Evolutionary conservation across 1,284 basidiomycete species (phyloP).

Genomic region (Cerioporus squamosus): DNA sequence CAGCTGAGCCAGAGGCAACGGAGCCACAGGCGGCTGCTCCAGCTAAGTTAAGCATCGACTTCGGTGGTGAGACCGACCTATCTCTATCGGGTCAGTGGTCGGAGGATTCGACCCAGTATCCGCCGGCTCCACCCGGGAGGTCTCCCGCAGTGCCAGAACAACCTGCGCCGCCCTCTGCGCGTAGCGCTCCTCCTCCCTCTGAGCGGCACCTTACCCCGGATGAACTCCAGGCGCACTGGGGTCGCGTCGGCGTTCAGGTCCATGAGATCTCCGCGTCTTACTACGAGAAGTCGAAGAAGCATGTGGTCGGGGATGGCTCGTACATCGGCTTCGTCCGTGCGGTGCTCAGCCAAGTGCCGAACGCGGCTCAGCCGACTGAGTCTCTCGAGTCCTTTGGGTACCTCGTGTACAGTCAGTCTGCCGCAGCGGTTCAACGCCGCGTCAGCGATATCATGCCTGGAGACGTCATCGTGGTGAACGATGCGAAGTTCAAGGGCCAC

Average conservation of each 20-base stretch:
- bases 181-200: slow-evolving; percentile 14
- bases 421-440: slow-evolving; percentile 66
- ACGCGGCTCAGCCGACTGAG: slow-evolving; percentile 44
- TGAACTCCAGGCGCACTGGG: slow-evolving; percentile 73
- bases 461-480: slow-evolving; percentile 77
- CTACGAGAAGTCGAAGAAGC: slow-evolving; percentile 75
- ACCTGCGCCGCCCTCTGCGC: slow-evolving; percentile 7
- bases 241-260: slow-evolving; percentile 75
- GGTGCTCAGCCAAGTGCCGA: slow-evolving; percentile 64
- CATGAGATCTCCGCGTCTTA: slow-evolving; percentile 70
- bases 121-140: slow-evolving; percentile 26
- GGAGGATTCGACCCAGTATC: slow-evolving; percentile 49
- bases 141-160: slow-evolving; percentile 2
- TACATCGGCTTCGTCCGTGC: slow-evolving; percentile 77
- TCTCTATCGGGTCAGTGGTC: slow-evolving; percentile 47
- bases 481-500: slow-evolving; percentile 87
- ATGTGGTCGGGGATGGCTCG: slow-evolving; percentile 82
- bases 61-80: slow-evolving; percentile 42
- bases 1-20: slow-evolving; percentile 26
- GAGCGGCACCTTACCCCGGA: slow-evolving; percentile 52
- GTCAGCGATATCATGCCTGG: slow-evolving; percentile 85
- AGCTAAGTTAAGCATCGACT: slow-evolving; percentile 37
- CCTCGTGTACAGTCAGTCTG: slow-evolving; percentile 76
- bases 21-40: slow-evolving; percentile 32
- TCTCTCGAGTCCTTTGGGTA: slow-evolving; percentile 63